phyloP scores from a whole-genome alignment of 441 rosid species.

The Metrosideros polymorpha region DNA sequence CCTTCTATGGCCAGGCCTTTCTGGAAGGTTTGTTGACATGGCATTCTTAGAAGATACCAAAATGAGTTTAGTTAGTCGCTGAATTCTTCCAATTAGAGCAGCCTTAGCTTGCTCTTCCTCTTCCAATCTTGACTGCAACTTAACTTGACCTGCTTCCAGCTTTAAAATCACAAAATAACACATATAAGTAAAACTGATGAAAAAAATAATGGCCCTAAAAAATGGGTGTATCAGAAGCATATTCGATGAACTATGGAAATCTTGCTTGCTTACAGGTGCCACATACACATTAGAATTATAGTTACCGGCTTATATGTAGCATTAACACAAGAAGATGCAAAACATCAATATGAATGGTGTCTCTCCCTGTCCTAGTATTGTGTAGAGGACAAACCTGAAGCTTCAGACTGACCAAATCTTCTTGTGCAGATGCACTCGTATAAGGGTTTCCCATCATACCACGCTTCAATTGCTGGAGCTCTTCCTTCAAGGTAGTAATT shows the following conservation, averaged over 20 bases:
- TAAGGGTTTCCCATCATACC: constrained; percentile 46
- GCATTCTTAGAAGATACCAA: constrained; percentile 91
- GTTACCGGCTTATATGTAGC: not conserved
- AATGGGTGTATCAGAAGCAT: constrained; percentile 5
- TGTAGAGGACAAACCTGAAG: constrained; percentile 59
- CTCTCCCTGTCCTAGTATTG: not conserved
- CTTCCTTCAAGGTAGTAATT: constrained; percentile 70
- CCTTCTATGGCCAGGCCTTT: constrained; percentile 53
- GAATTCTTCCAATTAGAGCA: constrained; percentile 95
- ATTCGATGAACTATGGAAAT: not conserved
- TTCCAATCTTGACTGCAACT: constrained; percentile 81
- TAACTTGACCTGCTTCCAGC: constrained; percentile 89
- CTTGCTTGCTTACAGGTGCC: not conserved
- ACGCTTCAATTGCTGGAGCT: constrained; percentile 62
- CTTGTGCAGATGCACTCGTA: constrained; percentile 47
- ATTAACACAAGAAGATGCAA: not conserved
- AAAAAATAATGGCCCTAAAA: not conserved
- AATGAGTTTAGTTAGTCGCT: constrained; percentile 81
- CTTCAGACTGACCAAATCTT: constrained; percentile 74
- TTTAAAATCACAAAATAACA: constrained; percentile 20
- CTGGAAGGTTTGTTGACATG: constrained; percentile 50
- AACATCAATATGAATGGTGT: not conserved
- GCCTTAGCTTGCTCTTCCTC: constrained; percentile 96
- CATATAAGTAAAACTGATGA: constrained; percentile 1
- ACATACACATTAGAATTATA: not conserved